Percentiles rank a stretch among this genome's conserved stretches.
phyloP scores from a whole-genome alignment of 2,329 filamentous ascomycete genomes.

The Cytospora schulzeri region DNA sequence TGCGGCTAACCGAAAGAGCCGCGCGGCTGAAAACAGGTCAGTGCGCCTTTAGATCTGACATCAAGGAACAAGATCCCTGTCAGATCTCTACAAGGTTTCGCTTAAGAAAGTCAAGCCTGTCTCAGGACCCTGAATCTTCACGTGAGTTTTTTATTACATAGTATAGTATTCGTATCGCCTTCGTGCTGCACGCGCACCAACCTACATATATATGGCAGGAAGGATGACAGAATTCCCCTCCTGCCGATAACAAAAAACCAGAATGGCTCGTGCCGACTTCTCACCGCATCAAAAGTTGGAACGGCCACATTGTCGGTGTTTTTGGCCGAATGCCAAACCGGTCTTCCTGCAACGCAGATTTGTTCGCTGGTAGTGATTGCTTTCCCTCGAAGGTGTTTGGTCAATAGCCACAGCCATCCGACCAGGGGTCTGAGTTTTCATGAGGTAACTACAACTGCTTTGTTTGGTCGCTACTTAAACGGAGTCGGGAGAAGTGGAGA shows the following conservation, averaged over 20 bases:
- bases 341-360: slow-evolving; percentile 17
- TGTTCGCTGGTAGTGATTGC: slow-evolving; percentile 16
- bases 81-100: slow-evolving; percentile 8
- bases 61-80: slow-evolving; percentile 11
- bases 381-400: slow-evolving; percentile 7
- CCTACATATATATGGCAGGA: too few species aligned
- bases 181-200: neutral
- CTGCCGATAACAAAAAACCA: neutral
- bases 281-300: neutral
- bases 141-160: too few species aligned
- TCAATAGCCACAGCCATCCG: slow-evolving; percentile 7
- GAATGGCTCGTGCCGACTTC: neutral
- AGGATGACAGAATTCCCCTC: neutral
- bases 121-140: neutral
- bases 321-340: neutral
- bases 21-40: slow-evolving; percentile 13
- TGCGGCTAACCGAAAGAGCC: slow-evolving; percentile 18
- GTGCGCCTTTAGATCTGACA: slow-evolving; percentile 11
- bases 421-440: slow-evolving; percentile 14
- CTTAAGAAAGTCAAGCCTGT: neutral
- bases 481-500: slow-evolving; percentile 21
- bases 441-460: slow-evolving; percentile 25
- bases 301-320: neutral
- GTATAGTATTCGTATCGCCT: neutral
- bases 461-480: slow-evolving; percentile 16